Conservation (phyloP, 805 yeast genomes). For the Schwanniomyces yamadae region DNA sequence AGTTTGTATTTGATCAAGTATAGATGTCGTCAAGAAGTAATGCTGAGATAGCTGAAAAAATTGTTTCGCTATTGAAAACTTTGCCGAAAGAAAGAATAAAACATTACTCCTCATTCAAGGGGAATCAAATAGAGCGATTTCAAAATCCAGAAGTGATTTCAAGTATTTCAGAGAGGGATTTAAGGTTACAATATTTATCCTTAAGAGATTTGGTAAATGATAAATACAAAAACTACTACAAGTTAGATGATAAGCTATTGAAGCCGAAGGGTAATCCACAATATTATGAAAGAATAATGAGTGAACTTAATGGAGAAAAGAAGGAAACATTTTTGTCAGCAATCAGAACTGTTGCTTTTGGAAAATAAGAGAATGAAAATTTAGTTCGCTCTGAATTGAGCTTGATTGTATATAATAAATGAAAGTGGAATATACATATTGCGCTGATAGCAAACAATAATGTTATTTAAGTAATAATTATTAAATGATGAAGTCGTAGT, state of each 20-base stretch:
- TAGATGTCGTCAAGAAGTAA: slow-evolving; percentile 35
- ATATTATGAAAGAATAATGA: slow-evolving; percentile 69
- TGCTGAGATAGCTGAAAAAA: slow-evolving; percentile 51
- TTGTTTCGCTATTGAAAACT: slow-evolving; percentile 56
- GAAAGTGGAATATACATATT: too few species aligned
- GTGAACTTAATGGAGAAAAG: slow-evolving; percentile 69
- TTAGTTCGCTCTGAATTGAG: too few species aligned
- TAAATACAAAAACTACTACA: slow-evolving; percentile 62
- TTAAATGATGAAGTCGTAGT: too few species aligned
- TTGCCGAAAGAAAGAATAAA: slow-evolving; percentile 69
- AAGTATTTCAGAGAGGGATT: slow-evolving; percentile 46
- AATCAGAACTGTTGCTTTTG: slow-evolving; percentile 71
- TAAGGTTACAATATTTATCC: slow-evolving; percentile 59
- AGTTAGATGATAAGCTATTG: slow-evolving; percentile 62
- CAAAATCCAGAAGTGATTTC: slow-evolving; percentile 38
- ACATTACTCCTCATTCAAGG: slow-evolving; percentile 70
- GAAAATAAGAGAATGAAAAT: slow-evolving; percentile 60
- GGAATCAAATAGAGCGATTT: slow-evolving; percentile 51
- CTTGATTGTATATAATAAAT: too few species aligned
- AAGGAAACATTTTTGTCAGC: slow-evolving; percentile 67
- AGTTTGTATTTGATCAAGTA: too few species aligned
- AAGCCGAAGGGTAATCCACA: slow-evolving; percentile 83
- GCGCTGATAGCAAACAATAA: too few species aligned
- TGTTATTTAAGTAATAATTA: too few species aligned
- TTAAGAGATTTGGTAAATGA: slow-evolving; percentile 56